These are phyloP conservation scores for Naganishia onofrii DNA, from an alignment of 768 basidiomycete species.

Conservation along the genomic window DNA sequence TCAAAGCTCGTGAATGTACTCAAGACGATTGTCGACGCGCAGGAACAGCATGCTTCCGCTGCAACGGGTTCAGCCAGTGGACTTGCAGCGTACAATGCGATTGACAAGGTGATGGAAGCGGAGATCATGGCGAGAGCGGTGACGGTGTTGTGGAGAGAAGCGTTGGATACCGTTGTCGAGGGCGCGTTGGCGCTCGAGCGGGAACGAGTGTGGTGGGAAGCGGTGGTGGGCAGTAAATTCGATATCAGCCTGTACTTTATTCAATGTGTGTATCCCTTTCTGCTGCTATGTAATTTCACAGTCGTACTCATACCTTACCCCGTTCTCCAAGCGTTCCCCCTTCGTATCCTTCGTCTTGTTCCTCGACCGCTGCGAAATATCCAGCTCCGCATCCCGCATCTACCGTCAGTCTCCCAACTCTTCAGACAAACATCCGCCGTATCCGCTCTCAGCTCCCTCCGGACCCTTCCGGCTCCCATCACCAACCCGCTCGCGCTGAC, in stretches of 20 bases:
- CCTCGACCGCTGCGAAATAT: constrained; percentile 32
- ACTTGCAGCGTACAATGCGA: constrained; percentile 27
- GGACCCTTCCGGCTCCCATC: constrained; percentile 39
- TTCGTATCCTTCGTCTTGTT: constrained; percentile 40
- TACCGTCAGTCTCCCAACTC: constrained; percentile 42
- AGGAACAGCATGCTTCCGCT: not conserved
- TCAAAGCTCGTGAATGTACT: constrained; percentile 40
- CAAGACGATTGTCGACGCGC: constrained; percentile 29
- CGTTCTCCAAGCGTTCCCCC: constrained; percentile 37
- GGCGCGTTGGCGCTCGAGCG: constrained; percentile 69
- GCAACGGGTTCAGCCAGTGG: constrained; percentile 5
- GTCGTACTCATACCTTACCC: constrained; percentile 27
- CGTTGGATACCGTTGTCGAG: constrained; percentile 63
- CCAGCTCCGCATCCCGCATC: constrained; percentile 36
- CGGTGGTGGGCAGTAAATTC: constrained; percentile 62
- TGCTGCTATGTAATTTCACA: not conserved
- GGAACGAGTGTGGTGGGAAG: constrained; percentile 83
- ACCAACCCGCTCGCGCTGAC: constrained; percentile 42
- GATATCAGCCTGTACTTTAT: constrained; percentile 67
- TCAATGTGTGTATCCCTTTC: constrained; percentile 63
- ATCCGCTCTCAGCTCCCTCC: constrained; percentile 35
- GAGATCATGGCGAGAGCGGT: constrained; percentile 47
- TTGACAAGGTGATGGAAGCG: constrained; percentile 40
- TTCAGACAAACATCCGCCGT: constrained; percentile 53
- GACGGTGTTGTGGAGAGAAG: constrained; percentile 54